Conservation (phyloP, 345 rosid genomes). For the Melaleuca alternifolia region DNA sequence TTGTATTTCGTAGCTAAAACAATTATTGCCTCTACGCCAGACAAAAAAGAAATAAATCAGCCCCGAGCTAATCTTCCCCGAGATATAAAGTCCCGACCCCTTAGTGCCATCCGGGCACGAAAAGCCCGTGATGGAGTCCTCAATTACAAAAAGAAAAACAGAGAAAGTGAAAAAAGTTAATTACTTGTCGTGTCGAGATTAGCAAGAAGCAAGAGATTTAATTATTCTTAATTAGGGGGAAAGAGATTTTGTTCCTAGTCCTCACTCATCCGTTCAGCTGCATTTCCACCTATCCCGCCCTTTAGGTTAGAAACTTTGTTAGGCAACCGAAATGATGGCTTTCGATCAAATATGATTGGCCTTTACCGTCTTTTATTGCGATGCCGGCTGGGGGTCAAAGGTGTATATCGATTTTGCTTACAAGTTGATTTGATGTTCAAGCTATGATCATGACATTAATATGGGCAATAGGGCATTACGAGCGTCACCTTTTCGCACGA, state of each 20-base stretch:
- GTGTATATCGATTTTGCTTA: no score
- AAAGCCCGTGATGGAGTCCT: no score
- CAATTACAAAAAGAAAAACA: no score
- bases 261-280: background rate
- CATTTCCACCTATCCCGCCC: background rate
- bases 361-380: background rate
- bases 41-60: background rate
- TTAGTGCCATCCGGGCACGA: no score
- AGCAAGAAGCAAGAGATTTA: background rate
- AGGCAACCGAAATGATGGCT: background rate
- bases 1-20: background rate
- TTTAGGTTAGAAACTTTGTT: background rate
- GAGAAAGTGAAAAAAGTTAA: background rate
- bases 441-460: background rate
- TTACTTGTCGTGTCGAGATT: background rate
- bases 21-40: background rate
- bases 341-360: background rate
- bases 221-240: no score
- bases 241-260: background rate
- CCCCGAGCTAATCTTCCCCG: no score
- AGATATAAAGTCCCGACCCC: no score
- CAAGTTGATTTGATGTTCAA: background rate
- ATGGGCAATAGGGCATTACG: accelerated
- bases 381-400: no score
- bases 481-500: background rate